Evolutionary conservation across 768 basidiomycete species (phyloP), one percentile per base, ranked within the genome.

Genomic region (Russula emetica): DNA sequence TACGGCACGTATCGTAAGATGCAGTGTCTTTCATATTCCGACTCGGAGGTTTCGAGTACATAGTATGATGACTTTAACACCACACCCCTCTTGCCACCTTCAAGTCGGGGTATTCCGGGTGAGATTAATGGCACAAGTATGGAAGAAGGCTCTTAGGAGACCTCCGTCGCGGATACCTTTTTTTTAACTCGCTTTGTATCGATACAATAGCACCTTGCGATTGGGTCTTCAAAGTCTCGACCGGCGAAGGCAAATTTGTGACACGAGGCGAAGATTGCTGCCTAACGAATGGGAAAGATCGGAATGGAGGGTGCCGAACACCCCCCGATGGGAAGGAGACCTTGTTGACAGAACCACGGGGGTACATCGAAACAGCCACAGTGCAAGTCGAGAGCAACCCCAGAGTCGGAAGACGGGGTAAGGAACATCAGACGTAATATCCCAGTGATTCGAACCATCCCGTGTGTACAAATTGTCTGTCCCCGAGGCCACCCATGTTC

Each of bases 261-360:
- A 32, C 58, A 47, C 53, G 45, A 38, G 36, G 38, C 42, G 28
- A 55, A 47, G 52, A 20, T 45, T 28, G 44, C 58, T 28, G 34
- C 34, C 47, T 38, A 50, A 50, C 47, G 24, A 59, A 50, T 20
- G 58, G 30, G 36, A 49, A 47, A 28, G 34, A 54, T 49, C 44
- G 53, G 58, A 38, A 42, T 34, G 63, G 40, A 32, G 58, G 22
- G 52, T 55, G 28, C 58, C 58, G 63, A 64, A 60, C 52, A 49
- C 28, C 45, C 58, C 38, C 58, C 42, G 44, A 63, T 63, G 20
- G 32, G 57, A 59, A 63, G 58, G 22, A 54, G 42, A 30, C 45
- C 45, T 38, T 49, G 53, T 50, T 63, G 52, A 49, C 52, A 63
- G 63, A 54, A 64, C 28, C 24, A 26, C 34, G 58, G 63, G 34